These are phyloP conservation scores for Ogataea saltuana DNA, from an alignment of 805 yeast genomes.

Conservation along the genomic window DNA sequence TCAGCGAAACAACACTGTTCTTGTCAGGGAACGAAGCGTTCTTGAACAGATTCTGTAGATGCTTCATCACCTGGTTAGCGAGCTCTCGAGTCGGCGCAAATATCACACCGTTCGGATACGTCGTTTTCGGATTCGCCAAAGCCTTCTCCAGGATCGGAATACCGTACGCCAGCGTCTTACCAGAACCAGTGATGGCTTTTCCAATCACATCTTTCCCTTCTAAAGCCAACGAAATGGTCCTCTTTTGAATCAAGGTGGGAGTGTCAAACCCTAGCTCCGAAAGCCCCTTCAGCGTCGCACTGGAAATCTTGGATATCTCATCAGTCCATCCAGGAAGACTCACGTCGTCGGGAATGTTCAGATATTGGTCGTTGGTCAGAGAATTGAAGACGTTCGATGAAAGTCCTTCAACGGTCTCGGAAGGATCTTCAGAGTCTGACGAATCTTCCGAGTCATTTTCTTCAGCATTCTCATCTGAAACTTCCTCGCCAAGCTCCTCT, in stretches of 20 bases:
- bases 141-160: constrained; percentile 82
- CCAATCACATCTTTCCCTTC: constrained; percentile 84
- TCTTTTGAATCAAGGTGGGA: constrained; percentile 86
- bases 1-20: constrained; percentile 68
- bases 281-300: constrained; percentile 63
- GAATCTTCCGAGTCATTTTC: constrained; percentile 8
- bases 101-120: constrained; percentile 69
- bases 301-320: constrained; percentile 43
- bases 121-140: constrained; percentile 31
- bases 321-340: constrained; percentile 64
- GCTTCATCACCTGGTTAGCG: constrained; percentile 90
- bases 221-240: constrained; percentile 71
- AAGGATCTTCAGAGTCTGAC: neutral
- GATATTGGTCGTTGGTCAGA: constrained; percentile 12
- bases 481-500: constrained; percentile 8
- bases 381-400: constrained; percentile 20
- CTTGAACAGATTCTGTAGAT: constrained; percentile 58
- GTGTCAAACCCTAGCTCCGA: constrained; percentile 52
- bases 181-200: constrained; percentile 96
- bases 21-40: constrained; percentile 43
- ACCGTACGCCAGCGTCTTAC: constrained; percentile 95
- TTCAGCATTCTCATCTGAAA: constrained; percentile 10
- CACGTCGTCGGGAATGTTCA: constrained; percentile 34
- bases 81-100: constrained; percentile 96
- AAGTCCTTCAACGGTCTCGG: constrained; percentile 9